Evolutionary conservation across 2,329 filamentous ascomycete genomes (phyloP).

Genomic region (Xylariaceae sp.): DNA sequence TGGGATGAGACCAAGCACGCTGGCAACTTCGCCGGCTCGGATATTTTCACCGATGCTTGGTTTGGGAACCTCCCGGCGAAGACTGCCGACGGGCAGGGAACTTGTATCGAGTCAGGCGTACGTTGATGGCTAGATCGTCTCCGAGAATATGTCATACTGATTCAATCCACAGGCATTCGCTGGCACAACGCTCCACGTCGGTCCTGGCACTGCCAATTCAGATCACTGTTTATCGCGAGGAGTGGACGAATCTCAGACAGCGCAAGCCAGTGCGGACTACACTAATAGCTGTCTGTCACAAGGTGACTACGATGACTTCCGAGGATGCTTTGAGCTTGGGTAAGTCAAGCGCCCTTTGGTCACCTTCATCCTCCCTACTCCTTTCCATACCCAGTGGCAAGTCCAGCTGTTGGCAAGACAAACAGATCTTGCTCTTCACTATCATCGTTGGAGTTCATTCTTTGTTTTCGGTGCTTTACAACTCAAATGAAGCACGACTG

Average conservation of each 20-base stretch:
- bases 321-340: conserved; percentile 32
- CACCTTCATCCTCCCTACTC: background rate
- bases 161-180: conserved; percentile 25
- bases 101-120: conserved; percentile 33
- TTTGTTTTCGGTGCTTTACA: no score
- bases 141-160: background rate
- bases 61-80: conserved; percentile 28
- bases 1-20: conserved; percentile 38
- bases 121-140: conserved; percentile 5
- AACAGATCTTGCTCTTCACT: background rate
- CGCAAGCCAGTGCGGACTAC: conserved; percentile 28
- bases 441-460: conserved; percentile 12
- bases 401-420: no score
- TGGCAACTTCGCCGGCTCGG: conserved; percentile 29
- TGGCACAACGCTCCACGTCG: conserved; percentile 28
- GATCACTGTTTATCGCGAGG: conserved; percentile 33
- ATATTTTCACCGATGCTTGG: conserved; percentile 28
- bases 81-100: conserved; percentile 27
- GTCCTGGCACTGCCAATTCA: conserved; percentile 24
- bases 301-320: conserved; percentile 29
- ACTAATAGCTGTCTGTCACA: conserved; percentile 31
- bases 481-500: no score
- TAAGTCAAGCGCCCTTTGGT: conserved; percentile 16
- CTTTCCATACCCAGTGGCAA: background rate
- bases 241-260: conserved; percentile 30